phyloP scores from a whole-genome alignment of 768 basidiomycete species.

The Lanmaoa pseudosensibilis region DNA sequence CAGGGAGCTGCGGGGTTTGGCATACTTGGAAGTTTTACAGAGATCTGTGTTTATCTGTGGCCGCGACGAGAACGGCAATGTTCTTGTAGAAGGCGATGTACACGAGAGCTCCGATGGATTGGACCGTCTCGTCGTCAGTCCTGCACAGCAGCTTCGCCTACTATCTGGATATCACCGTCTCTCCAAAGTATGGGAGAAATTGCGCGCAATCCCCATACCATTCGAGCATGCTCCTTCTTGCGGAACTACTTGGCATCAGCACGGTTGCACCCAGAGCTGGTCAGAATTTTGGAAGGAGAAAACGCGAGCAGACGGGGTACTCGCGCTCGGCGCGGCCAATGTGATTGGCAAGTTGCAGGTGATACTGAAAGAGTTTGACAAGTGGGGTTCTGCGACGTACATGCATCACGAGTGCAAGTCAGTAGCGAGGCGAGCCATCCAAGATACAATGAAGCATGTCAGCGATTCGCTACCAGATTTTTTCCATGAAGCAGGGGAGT shows the following conservation, averaged over 20 bases:
- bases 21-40: constrained; percentile 75
- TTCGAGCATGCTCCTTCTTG: constrained; percentile 68
- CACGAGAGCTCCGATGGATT: constrained; percentile 37
- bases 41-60: constrained; percentile 41
- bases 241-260: constrained; percentile 69
- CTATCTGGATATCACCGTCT: constrained; percentile 72
- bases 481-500: constrained; percentile 45
- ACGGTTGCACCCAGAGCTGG: constrained; percentile 72
- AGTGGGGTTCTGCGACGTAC: constrained; percentile 71
- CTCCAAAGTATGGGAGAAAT: constrained; percentile 61
- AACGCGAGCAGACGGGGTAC: constrained; percentile 58
- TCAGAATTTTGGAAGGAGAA: constrained; percentile 80
- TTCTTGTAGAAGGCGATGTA: constrained; percentile 32
- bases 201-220: constrained; percentile 54
- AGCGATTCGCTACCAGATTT: constrained; percentile 64
- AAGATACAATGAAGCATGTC: constrained; percentile 53
- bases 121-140: constrained; percentile 52
- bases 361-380: constrained; percentile 66
- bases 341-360: constrained; percentile 63
- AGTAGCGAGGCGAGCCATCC: constrained; percentile 55
- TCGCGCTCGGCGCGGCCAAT: constrained; percentile 61
- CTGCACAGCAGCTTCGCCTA: constrained; percentile 61
- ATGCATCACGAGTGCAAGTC: constrained; percentile 76
- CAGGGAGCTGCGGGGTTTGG: constrained; percentile 56
- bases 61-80: constrained; percentile 11